These are phyloP conservation scores for Pleurotus tuber-regium DNA, from an alignment of 768 basidiomycete genomes.

Conservation along the genomic window DNA sequence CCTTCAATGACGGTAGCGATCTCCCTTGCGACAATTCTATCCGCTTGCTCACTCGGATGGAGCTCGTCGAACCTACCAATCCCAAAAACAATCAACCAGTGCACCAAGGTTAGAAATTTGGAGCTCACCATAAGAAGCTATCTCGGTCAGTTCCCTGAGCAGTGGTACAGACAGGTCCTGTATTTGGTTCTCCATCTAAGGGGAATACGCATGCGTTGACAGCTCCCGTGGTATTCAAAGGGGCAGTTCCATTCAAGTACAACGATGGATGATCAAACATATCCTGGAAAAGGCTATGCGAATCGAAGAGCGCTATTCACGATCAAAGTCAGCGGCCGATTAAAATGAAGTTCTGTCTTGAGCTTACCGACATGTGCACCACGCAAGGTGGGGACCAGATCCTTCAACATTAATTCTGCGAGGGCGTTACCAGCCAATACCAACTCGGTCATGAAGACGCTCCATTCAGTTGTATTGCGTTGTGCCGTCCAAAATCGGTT, in stretches of 20 bases:
- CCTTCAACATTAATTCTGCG: conserved; percentile 32
- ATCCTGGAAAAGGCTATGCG: conserved; percentile 39
- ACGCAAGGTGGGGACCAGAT: conserved; percentile 25
- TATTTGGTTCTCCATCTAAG: conserved; percentile 22
- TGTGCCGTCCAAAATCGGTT: conserved; percentile 31
- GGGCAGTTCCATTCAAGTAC: conserved; percentile 51
- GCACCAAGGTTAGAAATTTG: no score
- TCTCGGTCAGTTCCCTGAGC: conserved; percentile 45
- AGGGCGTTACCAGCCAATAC: conserved; percentile 33
- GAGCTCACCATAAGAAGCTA: conserved; percentile 62
- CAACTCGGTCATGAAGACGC: conserved; percentile 36
- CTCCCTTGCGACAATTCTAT: conserved; percentile 50
- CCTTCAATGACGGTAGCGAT: conserved; percentile 46
- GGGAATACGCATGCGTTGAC: conserved; percentile 27
- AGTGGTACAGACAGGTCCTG: conserved; percentile 29
- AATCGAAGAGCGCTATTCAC: conserved; percentile 37
- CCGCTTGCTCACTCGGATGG: conserved; percentile 59
- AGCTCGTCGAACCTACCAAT: conserved; percentile 52
- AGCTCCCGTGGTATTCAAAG: conserved; percentile 42
- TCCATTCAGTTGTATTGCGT: conserved; percentile 40
- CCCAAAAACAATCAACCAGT: conserved; percentile 1
- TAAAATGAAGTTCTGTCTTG: background rate
- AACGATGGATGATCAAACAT: conserved; percentile 33
- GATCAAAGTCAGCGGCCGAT: background rate
- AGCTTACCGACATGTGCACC: conserved; percentile 45